Conservation (phyloP, 2,329 filamentous ascomycete genomes). For the Colletotrichum somersetense region DNA sequence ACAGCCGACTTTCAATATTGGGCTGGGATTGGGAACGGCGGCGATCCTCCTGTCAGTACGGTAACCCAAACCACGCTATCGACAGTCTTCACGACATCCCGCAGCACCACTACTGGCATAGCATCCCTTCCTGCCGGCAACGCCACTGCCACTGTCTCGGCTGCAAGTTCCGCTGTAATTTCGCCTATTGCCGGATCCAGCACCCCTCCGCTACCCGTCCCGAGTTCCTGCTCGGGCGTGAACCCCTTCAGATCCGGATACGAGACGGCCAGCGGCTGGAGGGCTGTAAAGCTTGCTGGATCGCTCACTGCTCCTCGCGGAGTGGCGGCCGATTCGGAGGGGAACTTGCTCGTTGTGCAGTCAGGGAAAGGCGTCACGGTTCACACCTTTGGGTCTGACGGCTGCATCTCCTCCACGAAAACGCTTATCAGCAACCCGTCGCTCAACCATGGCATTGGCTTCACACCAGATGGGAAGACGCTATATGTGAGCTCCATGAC, state of each 20-base stretch:
- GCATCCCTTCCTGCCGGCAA: slow-evolving; percentile 20
- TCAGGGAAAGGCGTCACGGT: slow-evolving; percentile 53
- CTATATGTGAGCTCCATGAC: slow-evolving; percentile 56
- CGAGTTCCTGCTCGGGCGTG: slow-evolving; percentile 53
- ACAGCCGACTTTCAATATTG: slow-evolving; percentile 52
- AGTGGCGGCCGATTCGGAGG: slow-evolving; percentile 52
- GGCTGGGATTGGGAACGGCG: slow-evolving; percentile 40
- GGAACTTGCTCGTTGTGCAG: slow-evolving; percentile 55
- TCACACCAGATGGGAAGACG: slow-evolving; percentile 55
- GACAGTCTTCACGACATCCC: slow-evolving; percentile 37
- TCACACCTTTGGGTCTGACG: slow-evolving; percentile 56
- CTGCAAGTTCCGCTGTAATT: slow-evolving; percentile 10
- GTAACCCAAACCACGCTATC: slow-evolving; percentile 21
- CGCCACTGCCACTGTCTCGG: slow-evolving; percentile 14
- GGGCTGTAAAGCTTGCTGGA: slow-evolving; percentile 55
- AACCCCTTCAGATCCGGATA: slow-evolving; percentile 48
- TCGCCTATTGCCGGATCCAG: slow-evolving; percentile 22
- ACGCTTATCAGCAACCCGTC: slow-evolving; percentile 51
- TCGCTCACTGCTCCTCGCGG: slow-evolving; percentile 52
- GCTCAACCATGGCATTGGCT: slow-evolving; percentile 56
- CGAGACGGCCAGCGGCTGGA: slow-evolving; percentile 53
- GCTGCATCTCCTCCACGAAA: slow-evolving; percentile 55
- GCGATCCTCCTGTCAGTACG: slow-evolving; percentile 30
- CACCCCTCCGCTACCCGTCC: slow-evolving; percentile 48
- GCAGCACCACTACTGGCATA: slow-evolving; percentile 36